Percentiles rank a stretch among this genome's conserved stretches.
phyloP scores from a whole-genome alignment of 2,329 filamentous ascomycete species.

The Sclerotinia spermophila region DNA sequence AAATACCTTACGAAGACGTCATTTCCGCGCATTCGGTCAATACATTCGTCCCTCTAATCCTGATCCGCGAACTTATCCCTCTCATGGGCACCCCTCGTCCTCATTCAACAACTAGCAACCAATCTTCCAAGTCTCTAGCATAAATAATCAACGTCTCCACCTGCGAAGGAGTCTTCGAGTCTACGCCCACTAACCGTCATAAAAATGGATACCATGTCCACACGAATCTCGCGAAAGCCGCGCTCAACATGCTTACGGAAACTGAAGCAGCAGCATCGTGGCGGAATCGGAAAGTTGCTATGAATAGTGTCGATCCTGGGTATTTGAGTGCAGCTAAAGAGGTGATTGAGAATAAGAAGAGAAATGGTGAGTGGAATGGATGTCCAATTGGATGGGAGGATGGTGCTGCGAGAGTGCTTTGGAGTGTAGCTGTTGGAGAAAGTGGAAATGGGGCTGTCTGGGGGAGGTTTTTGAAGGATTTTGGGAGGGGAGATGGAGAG shows the following conservation, averaged over 20 bases:
- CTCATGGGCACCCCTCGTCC: conserved; percentile 17
- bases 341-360: conserved; percentile 8
- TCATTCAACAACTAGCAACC: too few relatives aligned
- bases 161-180: conserved; percentile 25
- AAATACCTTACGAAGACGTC: conserved; percentile 27
- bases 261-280: conserved; percentile 24
- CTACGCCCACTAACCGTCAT: not conserved
- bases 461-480: conserved; percentile 26
- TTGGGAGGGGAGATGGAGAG: conserved; percentile 19
- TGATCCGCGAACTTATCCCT: conserved; percentile 24
- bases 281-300: conserved; percentile 20
- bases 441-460: conserved; percentile 20
- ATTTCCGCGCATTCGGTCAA: conserved; percentile 27
- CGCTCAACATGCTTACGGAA: conserved; percentile 28
- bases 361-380: not conserved
- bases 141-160: conserved; percentile 26
- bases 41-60: conserved; percentile 25
- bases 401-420: conserved; percentile 24
- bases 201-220: conserved; percentile 26
- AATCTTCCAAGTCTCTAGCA: conserved; percentile 1
- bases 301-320: conserved; percentile 26
- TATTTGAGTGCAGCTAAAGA: conserved; percentile 26
- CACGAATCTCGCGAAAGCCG: conserved; percentile 27
- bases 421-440: conserved; percentile 24
- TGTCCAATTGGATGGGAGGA: conserved; percentile 29